Percentiles rank a stretch among this genome's conserved stretches.
phyloP scores from a whole-genome alignment of 495 filamentous ascomycete genomes.

The Penicillium diatomitis region DNA sequence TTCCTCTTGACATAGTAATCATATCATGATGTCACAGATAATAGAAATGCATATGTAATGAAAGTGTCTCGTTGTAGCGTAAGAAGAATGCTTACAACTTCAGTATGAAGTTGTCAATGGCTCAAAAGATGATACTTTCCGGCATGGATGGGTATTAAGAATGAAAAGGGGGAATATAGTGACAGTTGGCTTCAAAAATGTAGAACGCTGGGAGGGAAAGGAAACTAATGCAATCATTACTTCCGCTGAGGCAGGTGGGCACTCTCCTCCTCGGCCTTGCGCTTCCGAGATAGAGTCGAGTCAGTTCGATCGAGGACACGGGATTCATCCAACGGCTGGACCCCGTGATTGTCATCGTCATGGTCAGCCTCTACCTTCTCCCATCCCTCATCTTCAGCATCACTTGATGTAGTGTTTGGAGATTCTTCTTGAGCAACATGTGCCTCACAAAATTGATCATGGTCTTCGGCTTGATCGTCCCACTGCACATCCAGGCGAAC shows the following conservation, averaged over 20 bases:
- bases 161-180: background rate
- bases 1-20: no score
- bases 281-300: slow-evolving; percentile 19
- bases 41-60: no score
- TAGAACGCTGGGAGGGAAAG: no score
- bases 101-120: background rate
- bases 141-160: slow-evolving; percentile 9
- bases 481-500: slow-evolving; percentile 45
- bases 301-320: slow-evolving; percentile 21
- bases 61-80: no score
- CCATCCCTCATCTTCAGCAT: slow-evolving; percentile 32
- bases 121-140: slow-evolving; percentile 1
- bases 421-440: background rate
- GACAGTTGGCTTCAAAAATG: no score
- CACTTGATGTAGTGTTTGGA: background rate
- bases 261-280: slow-evolving; percentile 30
- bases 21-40: no score
- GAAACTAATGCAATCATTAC: slow-evolving; percentile 1
- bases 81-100: background rate
- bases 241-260: slow-evolving; percentile 3
- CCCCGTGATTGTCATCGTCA: slow-evolving; percentile 29
- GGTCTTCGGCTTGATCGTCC: slow-evolving; percentile 5
- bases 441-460: background rate
- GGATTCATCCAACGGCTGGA: slow-evolving; percentile 25
- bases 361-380: slow-evolving; percentile 38